Evolutionary conservation across 2,329 filamentous ascomycete genomes (phyloP), one percentile per base, ranked within the genome.

Genomic region (Alternaria gaisen): DNA sequence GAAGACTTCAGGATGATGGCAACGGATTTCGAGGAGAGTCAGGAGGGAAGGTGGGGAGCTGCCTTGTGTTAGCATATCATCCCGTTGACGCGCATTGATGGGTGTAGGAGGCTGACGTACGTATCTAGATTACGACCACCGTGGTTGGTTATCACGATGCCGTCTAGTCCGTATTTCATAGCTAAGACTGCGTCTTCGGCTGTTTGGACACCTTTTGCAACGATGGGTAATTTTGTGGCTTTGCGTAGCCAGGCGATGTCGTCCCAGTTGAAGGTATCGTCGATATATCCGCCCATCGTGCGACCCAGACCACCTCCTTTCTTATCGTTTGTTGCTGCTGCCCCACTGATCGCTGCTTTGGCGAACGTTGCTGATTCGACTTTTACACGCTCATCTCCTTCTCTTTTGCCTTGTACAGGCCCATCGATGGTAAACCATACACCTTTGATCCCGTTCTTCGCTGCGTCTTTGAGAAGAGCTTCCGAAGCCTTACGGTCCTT

Each of bases 11-110:
- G 88, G 88, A 42, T 85, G 87, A 64, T 84, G 85, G 65, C 83
- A 83, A 58, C 87, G 87, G 62, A 91, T 80, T 76, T 91, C 88
- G 1, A 91, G 76, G 4, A 91, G 72, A 0, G 87, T 83, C 34
- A 90, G 73, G 30, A 91, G 81, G 0, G 88, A 38, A 3, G 46
- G 46, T 18, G 46, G 46, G 2, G 46, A 50, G 11, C 46, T 50
- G 11, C 14, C 16, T 5, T 1, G 0, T 12, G 2, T 50, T 8
- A 48, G 46, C 12, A 6, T 3, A 24, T 12, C 24, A n/a, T 40
- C 36, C 3, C 4, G n/a, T 40, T 20, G 36, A 20, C 5, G 36
- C 12, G 12, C 5, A 36, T 22, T 0, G 4, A 16, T 32, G 18
- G 28, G 6, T 34, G n/a, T 18, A 5, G 4, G 8, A 16, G 18